Evolutionary conservation across 192 early-diverging fungal species (phyloP), one percentile per base, ranked within the genome.

Genomic region (Coemansia sp.): DNA sequence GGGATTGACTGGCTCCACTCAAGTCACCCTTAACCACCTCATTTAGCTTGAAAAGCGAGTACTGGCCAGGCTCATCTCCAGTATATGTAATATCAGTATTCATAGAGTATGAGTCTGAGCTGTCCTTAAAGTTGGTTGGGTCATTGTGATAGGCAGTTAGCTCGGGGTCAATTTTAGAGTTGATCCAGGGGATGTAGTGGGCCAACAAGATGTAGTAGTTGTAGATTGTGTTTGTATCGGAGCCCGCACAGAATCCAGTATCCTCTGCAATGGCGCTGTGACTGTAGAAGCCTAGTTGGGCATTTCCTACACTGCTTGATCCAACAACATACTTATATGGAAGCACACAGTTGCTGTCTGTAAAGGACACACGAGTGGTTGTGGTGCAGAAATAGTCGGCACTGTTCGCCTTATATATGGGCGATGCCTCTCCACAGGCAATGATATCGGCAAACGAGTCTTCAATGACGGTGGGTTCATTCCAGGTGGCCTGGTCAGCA

Each of bases 141-240:
- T 45, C 43, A 11, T n/a, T n/a, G 15, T 45, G 43, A 26, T 45
- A 45, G 23, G 43, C 0, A 26, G 43, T 23, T 2, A 45, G 12
- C 1, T 12, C 7, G 7, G 21, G 12, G 26, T 12, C 11, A 11
- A 45, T 25, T n/a, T 45, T 45, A 26, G 43, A 26, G 25, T 34
- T 21, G 22, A 44, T 35, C 67, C 60, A 70, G 0, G 54, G 27
- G 1, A 70, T 34, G 22, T 70, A 70, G 51, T 70, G 51, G 28
- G 50, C 36, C 15, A 70, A 36, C 21, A 62, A 41, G 0, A 60
- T 70, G 27, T 70, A 70, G 55, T 70, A 70, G 51, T 36, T 62
- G 26, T 58, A 40, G 15, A 69, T 50, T 0, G 49, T 38, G 34
- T 56, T 56, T 12, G 31, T 23, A 17, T 0, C 15, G 4, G 17